Percentiles rank a stretch among this genome's conserved stretches.
Evolutionary conservation across 805 yeast species (phyloP).

Genomic region (Starmerella potacharoeniae): DNA sequence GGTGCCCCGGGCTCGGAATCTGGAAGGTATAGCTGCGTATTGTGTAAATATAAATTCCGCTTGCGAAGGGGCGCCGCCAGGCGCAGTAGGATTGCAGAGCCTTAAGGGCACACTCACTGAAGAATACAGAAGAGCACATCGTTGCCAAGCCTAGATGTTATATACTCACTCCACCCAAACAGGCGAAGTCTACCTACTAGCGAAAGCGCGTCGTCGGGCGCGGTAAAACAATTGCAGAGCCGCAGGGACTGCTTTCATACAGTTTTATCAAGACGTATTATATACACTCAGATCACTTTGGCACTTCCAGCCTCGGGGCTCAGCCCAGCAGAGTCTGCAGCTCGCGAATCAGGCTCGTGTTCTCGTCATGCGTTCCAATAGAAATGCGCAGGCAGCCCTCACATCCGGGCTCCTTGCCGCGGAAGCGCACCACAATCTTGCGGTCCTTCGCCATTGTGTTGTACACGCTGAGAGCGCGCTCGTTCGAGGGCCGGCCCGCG

Average conservation of each 20-base stretch:
- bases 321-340: constrained; percentile 25
- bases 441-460: constrained; percentile 56
- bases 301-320: neutral
- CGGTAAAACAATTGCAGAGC: neutral
- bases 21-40: neutral
- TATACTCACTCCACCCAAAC: no score
- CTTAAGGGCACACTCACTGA: no score
- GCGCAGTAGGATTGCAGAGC: no score
- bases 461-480: constrained; percentile 56
- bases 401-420: constrained; percentile 88
- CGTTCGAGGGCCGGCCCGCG: constrained; percentile 54
- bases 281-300: neutral
- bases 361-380: constrained; percentile 74
- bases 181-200: no score
- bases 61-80: no score
- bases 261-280: neutral
- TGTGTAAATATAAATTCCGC: no score
- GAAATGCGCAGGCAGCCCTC: constrained; percentile 78
- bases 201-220: neutral
- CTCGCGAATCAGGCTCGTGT: constrained; percentile 42
- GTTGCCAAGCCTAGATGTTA: no score
- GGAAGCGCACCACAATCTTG: constrained; percentile 75
- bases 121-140: no score
- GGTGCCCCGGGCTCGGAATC: constrained; percentile 10
- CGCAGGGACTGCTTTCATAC: neutral